phyloP scores from a whole-genome alignment of 2,329 filamentous ascomycete species.

The Penicillium concentricum region DNA sequence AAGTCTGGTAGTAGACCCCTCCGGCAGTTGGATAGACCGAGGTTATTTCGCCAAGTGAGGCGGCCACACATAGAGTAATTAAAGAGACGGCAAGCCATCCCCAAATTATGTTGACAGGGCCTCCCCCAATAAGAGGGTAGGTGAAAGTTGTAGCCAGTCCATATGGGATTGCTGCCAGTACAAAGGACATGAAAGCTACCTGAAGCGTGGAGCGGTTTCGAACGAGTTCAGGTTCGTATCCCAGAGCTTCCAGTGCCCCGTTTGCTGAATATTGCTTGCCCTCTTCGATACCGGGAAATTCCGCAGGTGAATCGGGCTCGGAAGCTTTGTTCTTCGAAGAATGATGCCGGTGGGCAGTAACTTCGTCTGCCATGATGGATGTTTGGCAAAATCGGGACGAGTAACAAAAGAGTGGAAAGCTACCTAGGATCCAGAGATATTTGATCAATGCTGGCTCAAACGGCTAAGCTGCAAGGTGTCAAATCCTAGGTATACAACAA shows the following conservation, averaged over 20 bases:
- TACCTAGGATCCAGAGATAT: neutral
- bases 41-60: slow-evolving; percentile 66
- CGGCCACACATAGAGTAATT: slow-evolving; percentile 60
- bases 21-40: slow-evolving; percentile 65
- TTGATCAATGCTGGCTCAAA: neutral
- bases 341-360: neutral
- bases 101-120: slow-evolving; percentile 66
- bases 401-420: no score
- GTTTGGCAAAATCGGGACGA: neutral
- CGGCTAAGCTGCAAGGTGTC: neutral
- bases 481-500: neutral
- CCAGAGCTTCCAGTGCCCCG: slow-evolving; percentile 46
- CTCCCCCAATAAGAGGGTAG: slow-evolving; percentile 65
- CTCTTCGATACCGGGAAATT: slow-evolving; percentile 7
- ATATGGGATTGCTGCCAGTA: slow-evolving; percentile 69
- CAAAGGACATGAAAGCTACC: slow-evolving; percentile 48
- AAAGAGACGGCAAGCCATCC: slow-evolving; percentile 64
- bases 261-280: slow-evolving; percentile 16
- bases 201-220: slow-evolving; percentile 52
- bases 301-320: neutral
- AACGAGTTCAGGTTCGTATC: slow-evolving; percentile 63
- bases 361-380: slow-evolving; percentile 4
- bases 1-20: slow-evolving; percentile 67
- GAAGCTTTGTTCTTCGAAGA: neutral
- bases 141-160: slow-evolving; percentile 66